Conservation (phyloP, 331 rosid species). For the Dryas integrifolia region DNA sequence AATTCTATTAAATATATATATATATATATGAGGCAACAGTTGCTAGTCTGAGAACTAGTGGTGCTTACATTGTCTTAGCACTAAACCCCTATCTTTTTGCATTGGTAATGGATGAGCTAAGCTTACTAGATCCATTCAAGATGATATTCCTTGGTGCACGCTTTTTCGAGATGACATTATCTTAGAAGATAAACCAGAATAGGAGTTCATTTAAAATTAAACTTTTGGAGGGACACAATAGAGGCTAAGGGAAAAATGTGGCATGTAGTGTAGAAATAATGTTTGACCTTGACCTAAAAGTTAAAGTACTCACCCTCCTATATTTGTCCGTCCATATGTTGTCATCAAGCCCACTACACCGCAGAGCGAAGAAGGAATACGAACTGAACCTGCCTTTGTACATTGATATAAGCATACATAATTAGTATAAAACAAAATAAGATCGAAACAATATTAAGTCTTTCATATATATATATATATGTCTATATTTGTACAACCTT, state of each 20-base stretch:
- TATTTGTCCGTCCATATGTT: slow-evolving; percentile 75
- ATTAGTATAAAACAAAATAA: slow-evolving; percentile 13
- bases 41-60: neutral
- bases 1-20: neutral
- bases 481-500: slow-evolving; percentile 59
- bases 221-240: neutral
- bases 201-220: neutral
- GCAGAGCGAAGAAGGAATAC: slow-evolving; percentile 97
- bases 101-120: neutral
- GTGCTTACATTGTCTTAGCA: neutral
- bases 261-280: too few relatives aligned
- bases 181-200: neutral
- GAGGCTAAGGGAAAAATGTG: neutral
- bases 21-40: neutral
- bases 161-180: neutral
- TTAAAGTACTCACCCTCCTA: slow-evolving; percentile 65
- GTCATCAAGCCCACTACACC: slow-evolving; percentile 94
- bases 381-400: slow-evolving; percentile 79
- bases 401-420: slow-evolving; percentile 20
- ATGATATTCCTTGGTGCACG: neutral
- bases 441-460: slow-evolving; percentile 13
- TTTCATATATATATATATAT: neutral
- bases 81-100: neutral
- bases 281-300: neutral
- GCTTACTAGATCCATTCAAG: neutral